Conservation (phyloP, 2,329 filamentous ascomycete species). For the Blastomyces gilchristii region DNA sequence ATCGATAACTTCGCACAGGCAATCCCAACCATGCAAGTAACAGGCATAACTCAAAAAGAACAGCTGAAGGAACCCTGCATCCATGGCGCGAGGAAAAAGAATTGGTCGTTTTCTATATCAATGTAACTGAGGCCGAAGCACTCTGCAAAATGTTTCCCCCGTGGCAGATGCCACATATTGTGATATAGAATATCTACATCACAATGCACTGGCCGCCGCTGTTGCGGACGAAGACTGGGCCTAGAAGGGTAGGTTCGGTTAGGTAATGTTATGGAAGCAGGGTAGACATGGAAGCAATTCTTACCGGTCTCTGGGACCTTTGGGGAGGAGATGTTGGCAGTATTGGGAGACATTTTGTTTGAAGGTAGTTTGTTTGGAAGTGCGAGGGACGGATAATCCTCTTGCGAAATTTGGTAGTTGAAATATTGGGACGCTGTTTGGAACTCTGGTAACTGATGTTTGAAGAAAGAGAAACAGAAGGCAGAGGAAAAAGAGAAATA, state of each 20-base stretch:
- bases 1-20: background rate
- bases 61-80: background rate
- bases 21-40: background rate
- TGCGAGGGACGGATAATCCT: slow-evolving; percentile 9
- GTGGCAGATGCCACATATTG: background rate
- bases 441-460: background rate
- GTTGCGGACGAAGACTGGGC: slow-evolving; percentile 11
- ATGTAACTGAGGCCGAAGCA: slow-evolving; percentile 1
- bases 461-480: background rate
- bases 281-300: background rate
- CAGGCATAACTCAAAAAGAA: background rate
- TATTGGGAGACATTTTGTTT: slow-evolving; percentile 7
- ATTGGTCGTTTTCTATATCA: background rate
- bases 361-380: slow-evolving; percentile 1
- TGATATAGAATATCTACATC: slow-evolving; percentile 15
- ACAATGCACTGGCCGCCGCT: slow-evolving; percentile 16
- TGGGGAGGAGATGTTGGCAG: slow-evolving; percentile 9
- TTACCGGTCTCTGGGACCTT: slow-evolving; percentile 13
- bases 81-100: background rate
- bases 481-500: background rate
- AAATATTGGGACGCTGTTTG: background rate
- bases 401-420: background rate
- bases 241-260: background rate
- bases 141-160: background rate
- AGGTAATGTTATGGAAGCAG: background rate